Percentiles rank a stretch among this genome's conserved stretches.
These are phyloP conservation scores for Candida sanyiensis DNA, from an alignment of 805 yeast species.

Conservation along the genomic window DNA sequence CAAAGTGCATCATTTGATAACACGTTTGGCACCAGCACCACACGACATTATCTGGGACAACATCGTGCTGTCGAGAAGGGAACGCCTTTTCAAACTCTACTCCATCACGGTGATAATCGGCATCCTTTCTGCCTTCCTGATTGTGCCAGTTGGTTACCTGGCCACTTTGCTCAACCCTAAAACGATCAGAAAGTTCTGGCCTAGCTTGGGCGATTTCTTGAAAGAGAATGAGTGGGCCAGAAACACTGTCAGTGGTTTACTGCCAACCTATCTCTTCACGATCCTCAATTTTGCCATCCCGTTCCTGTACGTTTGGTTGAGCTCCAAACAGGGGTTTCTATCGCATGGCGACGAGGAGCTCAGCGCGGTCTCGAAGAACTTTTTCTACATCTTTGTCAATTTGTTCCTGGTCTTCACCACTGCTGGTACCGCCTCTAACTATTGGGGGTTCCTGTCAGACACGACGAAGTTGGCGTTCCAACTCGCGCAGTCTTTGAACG, in stretches of 20 bases:
- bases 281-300: constrained; percentile 79
- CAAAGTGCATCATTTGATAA: constrained; percentile 72
- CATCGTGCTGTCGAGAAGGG: constrained; percentile 70
- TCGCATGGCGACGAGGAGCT: constrained; percentile 91
- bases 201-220: constrained; percentile 66
- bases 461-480: constrained; percentile 85
- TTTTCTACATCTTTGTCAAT: constrained; percentile 90
- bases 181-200: constrained; percentile 77
- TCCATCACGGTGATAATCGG: constrained; percentile 63
- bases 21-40: constrained; percentile 90
- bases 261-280: constrained; percentile 90
- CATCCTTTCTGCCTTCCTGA: constrained; percentile 61
- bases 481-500: constrained; percentile 74
- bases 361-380: constrained; percentile 85
- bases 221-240: constrained; percentile 65
- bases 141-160: constrained; percentile 78
- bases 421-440: constrained; percentile 84
- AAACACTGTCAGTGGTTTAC: constrained; percentile 75
- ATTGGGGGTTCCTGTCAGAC: constrained; percentile 77
- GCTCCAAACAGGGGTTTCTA: constrained; percentile 80
- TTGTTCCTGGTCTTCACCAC: constrained; percentile 89
- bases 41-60: constrained; percentile 93
- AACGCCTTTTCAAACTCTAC: constrained; percentile 60
- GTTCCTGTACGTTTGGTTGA: constrained; percentile 75
- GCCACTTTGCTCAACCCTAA: constrained; percentile 78